Percentiles rank a stretch among this genome's conserved stretches.
Evolutionary conservation across 345 rosid species (phyloP).

Genomic region (Populus tremula): DNA sequence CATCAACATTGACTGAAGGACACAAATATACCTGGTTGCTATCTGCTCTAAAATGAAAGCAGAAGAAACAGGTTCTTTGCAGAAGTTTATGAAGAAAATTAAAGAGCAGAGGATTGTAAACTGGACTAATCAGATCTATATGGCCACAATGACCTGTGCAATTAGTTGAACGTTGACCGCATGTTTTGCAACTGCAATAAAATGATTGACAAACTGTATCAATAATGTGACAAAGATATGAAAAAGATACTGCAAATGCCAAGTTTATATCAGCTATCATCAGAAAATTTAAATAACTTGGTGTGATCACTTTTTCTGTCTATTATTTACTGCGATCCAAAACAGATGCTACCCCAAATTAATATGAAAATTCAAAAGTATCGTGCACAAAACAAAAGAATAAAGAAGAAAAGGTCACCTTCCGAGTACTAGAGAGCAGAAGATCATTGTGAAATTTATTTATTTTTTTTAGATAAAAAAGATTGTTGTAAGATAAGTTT

Average conservation of each 20-base stretch:
- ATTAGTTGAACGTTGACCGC: slow-evolving; percentile 49
- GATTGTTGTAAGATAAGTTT: neutral
- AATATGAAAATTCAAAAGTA: neutral
- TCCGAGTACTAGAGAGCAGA: neutral
- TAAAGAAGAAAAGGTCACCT: neutral
- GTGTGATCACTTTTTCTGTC: neutral
- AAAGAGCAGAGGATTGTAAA: slow-evolving; percentile 79
- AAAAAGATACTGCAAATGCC: neutral
- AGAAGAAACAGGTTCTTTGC: slow-evolving; percentile 62
- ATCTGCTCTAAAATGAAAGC: slow-evolving; percentile 50
- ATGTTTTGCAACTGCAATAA: slow-evolving; percentile 74
- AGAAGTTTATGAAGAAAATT: slow-evolving; percentile 51
- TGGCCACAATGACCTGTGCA: slow-evolving; percentile 98
- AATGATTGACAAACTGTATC: slow-evolving; percentile 6
- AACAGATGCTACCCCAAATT: neutral
- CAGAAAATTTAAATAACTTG: neutral
- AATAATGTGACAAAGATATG: neutral
- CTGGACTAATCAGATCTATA: slow-evolving; percentile 65
- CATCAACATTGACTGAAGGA: neutral
- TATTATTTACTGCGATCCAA: neutral
- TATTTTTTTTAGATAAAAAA: neutral
- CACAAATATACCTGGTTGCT: slow-evolving; percentile 39
- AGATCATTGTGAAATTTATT: neutral
- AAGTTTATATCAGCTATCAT: neutral
- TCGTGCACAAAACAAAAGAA: neutral